Conservation (phyloP, 2,329 filamentous ascomycete species). For the Cercospora sojina region DNA sequence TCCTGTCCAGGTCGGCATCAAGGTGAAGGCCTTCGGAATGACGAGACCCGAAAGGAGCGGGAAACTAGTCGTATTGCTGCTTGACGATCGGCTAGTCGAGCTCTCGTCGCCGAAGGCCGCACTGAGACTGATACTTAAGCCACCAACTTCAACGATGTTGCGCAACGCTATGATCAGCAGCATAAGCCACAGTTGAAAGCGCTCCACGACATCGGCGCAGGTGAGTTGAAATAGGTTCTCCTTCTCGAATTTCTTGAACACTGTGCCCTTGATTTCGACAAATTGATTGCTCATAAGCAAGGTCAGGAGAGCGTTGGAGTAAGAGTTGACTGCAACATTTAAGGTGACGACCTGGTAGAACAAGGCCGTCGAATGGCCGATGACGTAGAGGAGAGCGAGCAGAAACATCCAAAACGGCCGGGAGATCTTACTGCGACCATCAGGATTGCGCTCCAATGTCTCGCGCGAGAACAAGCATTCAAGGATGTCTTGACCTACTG, state of each 20-base stretch:
- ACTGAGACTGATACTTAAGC: slow-evolving; percentile 58
- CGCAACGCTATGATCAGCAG: slow-evolving; percentile 92
- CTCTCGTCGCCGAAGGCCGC: slow-evolving; percentile 26
- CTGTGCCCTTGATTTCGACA: slow-evolving; percentile 96
- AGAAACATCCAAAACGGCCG: slow-evolving; percentile 89
- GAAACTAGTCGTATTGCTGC: slow-evolving; percentile 49
- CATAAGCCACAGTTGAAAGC: slow-evolving; percentile 98
- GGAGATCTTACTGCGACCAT: slow-evolving; percentile 86
- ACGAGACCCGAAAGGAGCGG: slow-evolving; percentile 65
- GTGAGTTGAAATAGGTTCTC: slow-evolving; percentile 96
- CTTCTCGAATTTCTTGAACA: slow-evolving; percentile 98
- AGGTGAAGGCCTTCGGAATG: slow-evolving; percentile 84
- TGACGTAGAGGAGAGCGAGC: slow-evolving; percentile 81
- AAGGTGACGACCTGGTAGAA: slow-evolving; percentile 98
- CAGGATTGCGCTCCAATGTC: slow-evolving; percentile 80
- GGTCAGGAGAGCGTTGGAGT: slow-evolving; percentile 91
- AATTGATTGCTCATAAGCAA: slow-evolving; percentile 96
- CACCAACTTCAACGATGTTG: slow-evolving; percentile 93
- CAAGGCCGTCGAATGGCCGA: slow-evolving; percentile 78
- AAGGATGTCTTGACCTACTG: slow-evolving; percentile 90
- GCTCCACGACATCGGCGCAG: slow-evolving; percentile 93
- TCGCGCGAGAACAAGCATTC: slow-evolving; percentile 94
- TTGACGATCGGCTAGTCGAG: slow-evolving; percentile 31
- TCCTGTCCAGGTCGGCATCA: slow-evolving; percentile 81
- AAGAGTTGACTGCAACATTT: slow-evolving; percentile 97